Base-by-base conservation (phyloP, 2,329 filamentous ascomycete genomes). In the Diplodia mutila region DNA sequence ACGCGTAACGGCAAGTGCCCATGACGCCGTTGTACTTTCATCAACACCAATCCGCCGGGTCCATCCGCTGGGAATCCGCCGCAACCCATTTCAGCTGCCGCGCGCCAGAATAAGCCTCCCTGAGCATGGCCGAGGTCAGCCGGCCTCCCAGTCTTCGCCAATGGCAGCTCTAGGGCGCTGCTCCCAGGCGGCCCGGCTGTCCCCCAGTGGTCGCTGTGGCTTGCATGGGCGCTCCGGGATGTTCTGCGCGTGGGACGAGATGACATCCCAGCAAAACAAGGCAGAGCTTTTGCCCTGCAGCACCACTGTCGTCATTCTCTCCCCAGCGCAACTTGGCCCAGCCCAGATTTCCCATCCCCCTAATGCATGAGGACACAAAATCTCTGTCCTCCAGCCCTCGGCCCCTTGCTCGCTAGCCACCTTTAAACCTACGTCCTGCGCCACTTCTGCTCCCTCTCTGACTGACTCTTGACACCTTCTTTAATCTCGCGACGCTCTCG, bases 241-340 rank as follows among this genome's bases (percentile, higher is more conserved):
- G 6, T 21, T 46, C 42, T 21, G 42, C 42, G 42, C 42, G 42
- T 52, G 23, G 18, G 55, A 46, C 42, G 42, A 46, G 42, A 46
- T 46, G 42, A 46, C 63, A 65, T 55, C 64, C 64, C 29, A 29
- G 64, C 54, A 67, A 67, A 67, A 52, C 65, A 67, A 61, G 65
- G 65, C 65, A 67, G 65, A 51, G 65, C 54, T 46, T 18, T 48
- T 48, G 53, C 48, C 51, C 65, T 61, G 54, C 53, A 57, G 29
- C 54, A 57, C 53, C 54, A 67, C 54, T 67, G 65, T 66, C 49
- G 63, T 66, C 63, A 54, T 54, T 27, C 49, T 65, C 32, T 25
- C 32, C 29, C 61, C 34, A 34, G 39, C 37, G 25, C 11, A 29
- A 51, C 29, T 55, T 65, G 42, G 34, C 29, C 46, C 14, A 37